phyloP scores from a whole-genome alignment of 1,284 basidiomycete species.

The Flammula alnicola region DNA sequence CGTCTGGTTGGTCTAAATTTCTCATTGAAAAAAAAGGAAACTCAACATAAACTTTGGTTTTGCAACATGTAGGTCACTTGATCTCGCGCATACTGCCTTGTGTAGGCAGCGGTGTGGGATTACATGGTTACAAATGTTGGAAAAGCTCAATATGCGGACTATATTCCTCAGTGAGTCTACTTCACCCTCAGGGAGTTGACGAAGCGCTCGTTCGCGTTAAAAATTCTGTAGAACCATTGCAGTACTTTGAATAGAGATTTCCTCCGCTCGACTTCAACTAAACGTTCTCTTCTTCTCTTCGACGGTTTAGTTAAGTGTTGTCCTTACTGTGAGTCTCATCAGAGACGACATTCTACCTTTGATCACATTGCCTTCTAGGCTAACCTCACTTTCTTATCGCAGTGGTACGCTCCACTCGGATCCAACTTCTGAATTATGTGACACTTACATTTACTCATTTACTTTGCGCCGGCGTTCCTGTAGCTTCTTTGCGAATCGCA shows the following conservation, averaged over 20 bases:
- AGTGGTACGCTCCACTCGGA: conserved; percentile 24
- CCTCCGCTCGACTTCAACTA: neutral
- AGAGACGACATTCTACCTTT: neutral
- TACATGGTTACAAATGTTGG: conserved; percentile 38
- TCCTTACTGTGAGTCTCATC: conserved; percentile 23
- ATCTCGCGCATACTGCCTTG: conserved; percentile 32
- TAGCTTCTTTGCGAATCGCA: conserved; percentile 29
- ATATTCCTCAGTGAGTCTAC: conserved; percentile 32
- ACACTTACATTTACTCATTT: too few relatives aligned
- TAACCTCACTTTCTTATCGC: conserved; percentile 32
- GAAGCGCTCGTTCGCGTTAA: too few relatives aligned
- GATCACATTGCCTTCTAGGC: conserved; percentile 13
- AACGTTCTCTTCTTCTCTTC: neutral
- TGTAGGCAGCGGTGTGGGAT: conserved; percentile 39
- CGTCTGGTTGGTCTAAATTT: conserved; percentile 19
- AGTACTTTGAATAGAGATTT: conserved; percentile 7
- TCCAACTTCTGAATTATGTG: neutral
- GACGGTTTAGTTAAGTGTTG: conserved; percentile 17
- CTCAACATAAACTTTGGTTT: neutral
- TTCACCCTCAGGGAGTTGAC: neutral
- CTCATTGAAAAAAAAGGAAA: neutral
- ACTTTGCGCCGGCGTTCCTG: too few relatives aligned
- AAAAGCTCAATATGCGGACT: conserved; percentile 19
- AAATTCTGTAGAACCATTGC: conserved; percentile 21
- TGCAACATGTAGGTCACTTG: conserved; percentile 29